phyloP scores from a whole-genome alignment of 495 filamentous ascomycete genomes.

The Xylaria scruposa region DNA sequence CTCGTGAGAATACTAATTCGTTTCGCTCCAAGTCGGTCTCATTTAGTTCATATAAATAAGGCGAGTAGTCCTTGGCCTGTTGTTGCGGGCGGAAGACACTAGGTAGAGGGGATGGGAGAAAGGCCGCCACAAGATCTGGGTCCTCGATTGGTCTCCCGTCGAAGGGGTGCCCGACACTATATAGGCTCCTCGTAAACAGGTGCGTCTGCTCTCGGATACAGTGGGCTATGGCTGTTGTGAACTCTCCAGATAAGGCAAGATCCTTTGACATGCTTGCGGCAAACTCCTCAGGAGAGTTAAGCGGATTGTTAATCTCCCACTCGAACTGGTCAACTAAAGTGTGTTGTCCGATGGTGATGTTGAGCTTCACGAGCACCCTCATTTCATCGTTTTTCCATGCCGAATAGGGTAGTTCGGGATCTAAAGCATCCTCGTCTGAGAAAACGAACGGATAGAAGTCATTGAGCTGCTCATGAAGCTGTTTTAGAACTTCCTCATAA shows the following conservation, averaged over 20 bases:
- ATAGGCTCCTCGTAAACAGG: slow-evolving; percentile 90
- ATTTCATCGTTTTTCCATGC: slow-evolving; percentile 99
- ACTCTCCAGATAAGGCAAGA: slow-evolving; percentile 92
- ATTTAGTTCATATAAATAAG: slow-evolving; percentile 91
- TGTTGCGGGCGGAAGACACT: slow-evolving; percentile 87
- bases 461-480: slow-evolving; percentile 86
- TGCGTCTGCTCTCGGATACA: slow-evolving; percentile 95
- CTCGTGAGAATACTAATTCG: slow-evolving; percentile 89
- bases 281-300: slow-evolving; percentile 94
- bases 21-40: slow-evolving; percentile 89
- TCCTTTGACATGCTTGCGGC: slow-evolving; percentile 87
- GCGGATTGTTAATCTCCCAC: slow-evolving; percentile 96
- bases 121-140: slow-evolving; percentile 80
- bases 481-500: slow-evolving; percentile 76
- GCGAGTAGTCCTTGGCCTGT: slow-evolving; percentile 89
- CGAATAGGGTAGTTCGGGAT: slow-evolving; percentile 86
- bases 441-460: slow-evolving; percentile 92
- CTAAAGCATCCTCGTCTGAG: slow-evolving; percentile 87
- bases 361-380: slow-evolving; percentile 92
- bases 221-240: slow-evolving; percentile 96
- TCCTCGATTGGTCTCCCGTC: slow-evolving; percentile 94
- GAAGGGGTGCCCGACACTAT: slow-evolving; percentile 91
- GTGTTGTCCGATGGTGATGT: slow-evolving; percentile 96
- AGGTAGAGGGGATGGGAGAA: slow-evolving; percentile 83
- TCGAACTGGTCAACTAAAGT: slow-evolving; percentile 97